Evolutionary conservation across 257 asterid genomes (phyloP).

Genomic region (Solanum bulbocastanum): DNA sequence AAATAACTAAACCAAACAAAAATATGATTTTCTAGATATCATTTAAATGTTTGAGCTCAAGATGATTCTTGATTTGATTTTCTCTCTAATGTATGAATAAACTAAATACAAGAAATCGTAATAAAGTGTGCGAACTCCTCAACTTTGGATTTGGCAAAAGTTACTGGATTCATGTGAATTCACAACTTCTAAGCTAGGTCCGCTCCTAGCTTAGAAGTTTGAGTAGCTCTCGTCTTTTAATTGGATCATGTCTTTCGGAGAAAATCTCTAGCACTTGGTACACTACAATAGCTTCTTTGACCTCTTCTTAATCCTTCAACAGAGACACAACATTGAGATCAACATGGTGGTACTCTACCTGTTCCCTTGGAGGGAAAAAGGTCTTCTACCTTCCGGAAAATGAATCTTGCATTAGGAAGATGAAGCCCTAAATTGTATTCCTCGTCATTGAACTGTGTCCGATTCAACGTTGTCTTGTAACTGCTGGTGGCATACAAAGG

Average conservation of each 20-base stretch:
- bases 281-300: not conserved
- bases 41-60: too few relatives aligned
- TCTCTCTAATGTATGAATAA: too few relatives aligned
- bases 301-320: not conserved
- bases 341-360: not conserved
- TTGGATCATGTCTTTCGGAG: not conserved
- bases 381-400: conserved; percentile 43
- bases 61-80: too few relatives aligned
- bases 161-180: not conserved
- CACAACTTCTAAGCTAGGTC: not conserved
- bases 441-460: conserved; percentile 24
- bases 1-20: too few relatives aligned
- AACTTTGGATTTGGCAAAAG: too few relatives aligned
- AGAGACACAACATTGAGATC: not conserved
- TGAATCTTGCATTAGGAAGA: conserved; percentile 43
- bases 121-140: too few relatives aligned
- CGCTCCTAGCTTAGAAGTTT: not conserved
- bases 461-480: conserved; percentile 37
- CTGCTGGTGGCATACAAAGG: conserved; percentile 42
- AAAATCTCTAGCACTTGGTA: not conserved
- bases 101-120: too few relatives aligned
- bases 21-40: too few relatives aligned
- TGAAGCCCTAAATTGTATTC: conserved; percentile 35
- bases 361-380: conserved; percentile 23
- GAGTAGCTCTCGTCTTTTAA: not conserved